Evolutionary conservation across 768 basidiomycete genomes (phyloP).

Genomic region (Mycena polygramma): DNA sequence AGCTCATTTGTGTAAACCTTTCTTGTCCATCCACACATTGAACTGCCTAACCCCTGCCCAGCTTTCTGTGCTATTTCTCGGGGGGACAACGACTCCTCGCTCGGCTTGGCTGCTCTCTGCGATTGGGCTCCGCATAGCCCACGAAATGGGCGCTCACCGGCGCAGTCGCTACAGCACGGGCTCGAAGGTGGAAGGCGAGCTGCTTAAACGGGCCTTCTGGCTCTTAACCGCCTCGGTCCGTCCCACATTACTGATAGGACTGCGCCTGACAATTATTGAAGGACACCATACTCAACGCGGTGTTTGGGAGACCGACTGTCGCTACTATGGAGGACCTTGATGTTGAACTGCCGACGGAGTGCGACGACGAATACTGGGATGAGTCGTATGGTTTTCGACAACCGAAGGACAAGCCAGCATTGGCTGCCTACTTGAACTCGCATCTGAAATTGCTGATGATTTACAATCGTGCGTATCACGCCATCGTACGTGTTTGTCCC

Average conservation of each 20-base stretch:
- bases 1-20: constrained; percentile 18
- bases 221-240: constrained; percentile 11
- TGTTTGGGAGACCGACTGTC: constrained; percentile 13
- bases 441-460: constrained; percentile 26
- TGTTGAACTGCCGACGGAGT: constrained; percentile 17
- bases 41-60: background rate
- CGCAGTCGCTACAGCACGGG: constrained; percentile 6
- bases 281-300: constrained; percentile 24
- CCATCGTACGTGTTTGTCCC: constrained; percentile 1
- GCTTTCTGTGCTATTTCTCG: constrained; percentile 14
- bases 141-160: constrained; percentile 24
- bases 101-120: background rate
- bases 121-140: constrained; percentile 23
- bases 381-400: constrained; percentile 19
- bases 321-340: constrained; percentile 23
- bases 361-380: constrained; percentile 29
- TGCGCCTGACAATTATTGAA: background rate
- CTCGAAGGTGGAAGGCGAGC: constrained; percentile 6
- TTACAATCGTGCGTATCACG: constrained; percentile 7
- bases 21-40: background rate
- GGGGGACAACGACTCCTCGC: background rate
- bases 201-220: constrained; percentile 23
- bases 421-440: background rate
- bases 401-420: constrained; percentile 9
- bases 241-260: background rate